Percentiles rank a stretch among this genome's conserved stretches.
These are phyloP conservation scores for Thelephora ganbajun DNA, from an alignment of 768 basidiomycete genomes.

Conservation along the genomic window DNA sequence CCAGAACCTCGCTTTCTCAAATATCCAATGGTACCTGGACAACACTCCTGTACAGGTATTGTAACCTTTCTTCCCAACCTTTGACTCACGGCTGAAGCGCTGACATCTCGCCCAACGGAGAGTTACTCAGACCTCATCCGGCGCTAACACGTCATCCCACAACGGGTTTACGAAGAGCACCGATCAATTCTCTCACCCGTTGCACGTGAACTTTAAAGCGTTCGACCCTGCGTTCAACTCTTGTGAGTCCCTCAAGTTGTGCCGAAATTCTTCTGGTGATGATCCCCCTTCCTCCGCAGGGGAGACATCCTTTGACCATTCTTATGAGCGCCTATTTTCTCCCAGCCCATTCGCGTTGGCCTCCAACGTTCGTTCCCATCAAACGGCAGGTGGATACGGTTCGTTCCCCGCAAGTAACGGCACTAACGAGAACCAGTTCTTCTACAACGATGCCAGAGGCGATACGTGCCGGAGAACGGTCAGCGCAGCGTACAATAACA, in stretches of 20 bases:
- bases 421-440: conserved; percentile 54
- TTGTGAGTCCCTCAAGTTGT: conserved; percentile 12
- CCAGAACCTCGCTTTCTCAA: conserved; percentile 49
- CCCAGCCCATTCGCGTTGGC: conserved; percentile 46
- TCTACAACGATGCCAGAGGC: conserved; percentile 40
- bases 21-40: conserved; percentile 47
- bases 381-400: conserved; percentile 35
- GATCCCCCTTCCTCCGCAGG: conserved; percentile 20
- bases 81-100: not conserved
- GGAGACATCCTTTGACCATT: conserved; percentile 46
- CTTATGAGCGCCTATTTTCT: conserved; percentile 42
- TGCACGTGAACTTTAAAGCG: conserved; percentile 27
- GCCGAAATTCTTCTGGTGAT: not conserved
- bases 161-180: conserved; percentile 26
- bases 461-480: conserved; percentile 54
- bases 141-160: conserved; percentile 33
- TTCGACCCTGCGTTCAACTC: conserved; percentile 18
- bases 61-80: not conserved
- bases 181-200: conserved; percentile 43
- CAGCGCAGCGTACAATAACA: conserved; percentile 43
- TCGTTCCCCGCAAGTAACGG: conserved; percentile 37
- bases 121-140: conserved; percentile 34
- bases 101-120: conserved; percentile 19
- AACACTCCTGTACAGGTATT: conserved; percentile 27
- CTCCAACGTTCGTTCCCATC: conserved; percentile 44